Base-by-base conservation (phyloP, 2,329 filamentous ascomycete genomes). In the Nemania sp. region DNA sequence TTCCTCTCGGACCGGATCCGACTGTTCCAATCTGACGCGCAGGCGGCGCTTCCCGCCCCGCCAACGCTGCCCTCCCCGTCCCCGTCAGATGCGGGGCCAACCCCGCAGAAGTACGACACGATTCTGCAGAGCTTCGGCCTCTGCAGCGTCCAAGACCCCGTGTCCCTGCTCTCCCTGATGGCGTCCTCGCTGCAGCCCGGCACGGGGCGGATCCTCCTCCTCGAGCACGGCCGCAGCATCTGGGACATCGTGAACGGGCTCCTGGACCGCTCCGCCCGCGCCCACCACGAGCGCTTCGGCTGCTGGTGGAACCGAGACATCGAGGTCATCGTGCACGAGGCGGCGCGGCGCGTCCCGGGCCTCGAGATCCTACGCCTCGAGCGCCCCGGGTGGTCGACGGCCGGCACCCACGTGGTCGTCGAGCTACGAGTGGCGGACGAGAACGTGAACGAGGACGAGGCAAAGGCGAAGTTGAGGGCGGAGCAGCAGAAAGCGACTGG, bases 261-360 rank as follows among this genome's bases (percentile, higher is more conserved):
- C 17, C 73, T 89, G 34, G 86, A 89, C 73, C 76, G 74, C 63
- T 79, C 80, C 58, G 86, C 86, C 0, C 73, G 74, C 15, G 74
- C 75, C 20, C 86, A 88, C 68, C 87, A 86, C 59, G 75, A 77
- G 20, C 80, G 82, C 67, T 88, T 84, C 68, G 86, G 86, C 2
- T 89, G 86, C 75, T 88, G 86, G 86, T 88, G 85, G 85, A 89
- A 89, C 74, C 77, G 86, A 54, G 86, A 88, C 68, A 81, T 89
- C 60, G 81, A 82, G 67, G 74, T 69, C 35, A 77, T 88, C 32
- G 79, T 88, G 9, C 74, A 78, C 54, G 77, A 80, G 61, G 85
- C 84, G 32, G 76, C 76, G 18, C 63, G 67, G 52, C 70, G 71
- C 51, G 77, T 82, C 3, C 83, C 82, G 0, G 84, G 84, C 1